A percentile compares a stretch with the other conserved stretches of the same genome.
Evolutionary conservation across 2,329 filamentous ascomycete genomes (phyloP).

Genomic region (Colletotrichum sp.): DNA sequence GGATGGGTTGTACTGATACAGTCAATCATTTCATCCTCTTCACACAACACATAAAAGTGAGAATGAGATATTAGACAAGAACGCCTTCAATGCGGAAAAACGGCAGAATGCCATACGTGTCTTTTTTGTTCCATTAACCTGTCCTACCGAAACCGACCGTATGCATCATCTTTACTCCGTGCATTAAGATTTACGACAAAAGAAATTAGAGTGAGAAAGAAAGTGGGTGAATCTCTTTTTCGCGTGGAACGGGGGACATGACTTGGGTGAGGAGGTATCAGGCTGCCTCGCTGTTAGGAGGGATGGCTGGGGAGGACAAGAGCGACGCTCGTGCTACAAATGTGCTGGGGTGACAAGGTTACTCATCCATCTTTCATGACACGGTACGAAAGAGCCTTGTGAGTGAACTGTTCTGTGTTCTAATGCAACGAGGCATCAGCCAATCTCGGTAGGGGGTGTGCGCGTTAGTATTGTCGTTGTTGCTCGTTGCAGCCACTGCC

Average conservation of each 20-base stretch:
- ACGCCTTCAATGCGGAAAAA: background rate
- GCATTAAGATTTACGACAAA: constrained; percentile 21
- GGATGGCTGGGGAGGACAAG: background rate
- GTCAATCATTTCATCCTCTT: background rate
- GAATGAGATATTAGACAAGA: background rate
- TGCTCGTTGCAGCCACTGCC: background rate
- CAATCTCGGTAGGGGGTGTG: background rate
- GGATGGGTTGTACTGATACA: background rate
- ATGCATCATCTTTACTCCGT: constrained; percentile 22
- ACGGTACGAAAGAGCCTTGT: background rate
- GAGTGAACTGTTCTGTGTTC: background rate
- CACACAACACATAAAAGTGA: background rate
- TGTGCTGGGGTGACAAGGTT: background rate
- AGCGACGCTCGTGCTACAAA: background rate
- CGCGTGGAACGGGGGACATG: background rate
- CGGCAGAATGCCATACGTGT: background rate
- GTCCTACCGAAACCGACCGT: constrained; percentile 20
- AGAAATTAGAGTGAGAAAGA: constrained; percentile 13
- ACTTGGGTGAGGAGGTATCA: background rate
- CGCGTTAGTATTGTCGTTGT: background rate
- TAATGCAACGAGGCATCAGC: background rate
- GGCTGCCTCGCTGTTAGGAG: background rate
- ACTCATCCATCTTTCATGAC: background rate
- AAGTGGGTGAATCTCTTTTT: background rate
- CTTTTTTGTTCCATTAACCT: constrained; percentile 18